Conservation (phyloP, 805 yeast genomes). For the Starmerella vitae region DNA sequence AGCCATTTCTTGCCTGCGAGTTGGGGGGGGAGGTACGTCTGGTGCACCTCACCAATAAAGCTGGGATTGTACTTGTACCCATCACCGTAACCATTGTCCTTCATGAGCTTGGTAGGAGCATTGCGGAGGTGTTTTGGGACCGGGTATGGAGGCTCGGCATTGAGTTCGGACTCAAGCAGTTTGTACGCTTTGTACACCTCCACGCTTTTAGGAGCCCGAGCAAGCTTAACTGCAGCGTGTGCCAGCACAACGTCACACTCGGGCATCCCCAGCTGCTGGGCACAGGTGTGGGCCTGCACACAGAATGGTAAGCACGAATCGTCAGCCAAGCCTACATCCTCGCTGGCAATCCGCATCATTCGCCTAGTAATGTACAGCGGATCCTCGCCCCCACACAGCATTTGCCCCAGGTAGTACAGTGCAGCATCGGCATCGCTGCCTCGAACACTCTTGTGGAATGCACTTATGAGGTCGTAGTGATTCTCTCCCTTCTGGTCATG, state of each 20-base stretch:
- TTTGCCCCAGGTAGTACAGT: conserved; percentile 67
- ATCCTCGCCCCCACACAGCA: conserved; percentile 90
- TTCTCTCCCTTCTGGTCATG: conserved; percentile 84
- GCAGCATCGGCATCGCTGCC: conserved; percentile 89
- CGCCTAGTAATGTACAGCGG: conserved; percentile 80
- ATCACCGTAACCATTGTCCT: conserved; percentile 70
- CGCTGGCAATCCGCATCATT: conserved; percentile 90
- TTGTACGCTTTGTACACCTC: conserved; percentile 73
- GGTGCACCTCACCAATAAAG: conserved; percentile 61
- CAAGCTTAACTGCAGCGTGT: conserved; percentile 85
- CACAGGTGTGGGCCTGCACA: conserved; percentile 69
- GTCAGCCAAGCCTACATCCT: conserved; percentile 81
- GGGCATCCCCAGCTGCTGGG: conserved; percentile 85
- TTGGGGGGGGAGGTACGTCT: conserved; percentile 53
- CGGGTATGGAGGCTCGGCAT: conserved; percentile 47
- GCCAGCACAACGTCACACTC: conserved; percentile 83
- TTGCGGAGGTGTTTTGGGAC: conserved; percentile 66
- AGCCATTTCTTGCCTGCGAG: conserved; percentile 11
- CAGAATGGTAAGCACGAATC: conserved; percentile 78
- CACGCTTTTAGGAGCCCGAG: conserved; percentile 74
- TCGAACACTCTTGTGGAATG: conserved; percentile 83
- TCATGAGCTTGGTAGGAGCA: conserved; percentile 89
- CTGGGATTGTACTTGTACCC: conserved; percentile 84
- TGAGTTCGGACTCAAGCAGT: conserved; percentile 44
- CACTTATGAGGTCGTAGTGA: conserved; percentile 91